Evolutionary conservation across 1,284 basidiomycete species (phyloP).

Genomic region (Ceratobasidium sp.): DNA sequence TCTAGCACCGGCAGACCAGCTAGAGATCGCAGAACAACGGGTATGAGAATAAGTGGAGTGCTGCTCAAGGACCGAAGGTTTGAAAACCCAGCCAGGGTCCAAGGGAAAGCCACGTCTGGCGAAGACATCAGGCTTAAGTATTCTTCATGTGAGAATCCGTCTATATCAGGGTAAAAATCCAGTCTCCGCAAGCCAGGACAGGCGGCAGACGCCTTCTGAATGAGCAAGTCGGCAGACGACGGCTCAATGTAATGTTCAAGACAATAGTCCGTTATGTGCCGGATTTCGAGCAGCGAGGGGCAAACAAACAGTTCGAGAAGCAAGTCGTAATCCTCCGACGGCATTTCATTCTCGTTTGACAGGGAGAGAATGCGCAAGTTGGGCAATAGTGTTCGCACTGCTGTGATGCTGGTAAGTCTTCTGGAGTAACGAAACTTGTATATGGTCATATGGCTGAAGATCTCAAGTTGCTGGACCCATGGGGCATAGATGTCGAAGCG

Average conservation of each 20-base stretch:
- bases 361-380: too few relatives aligned
- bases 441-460: not conserved
- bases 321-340: too few relatives aligned
- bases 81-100: not conserved
- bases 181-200: not conserved
- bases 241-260: too few relatives aligned
- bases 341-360: too few relatives aligned
- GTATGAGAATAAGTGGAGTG: not conserved
- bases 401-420: too few relatives aligned
- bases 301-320: not conserved
- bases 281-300: not conserved
- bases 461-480: not conserved
- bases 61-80: not conserved
- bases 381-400: too few relatives aligned
- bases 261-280: not conserved
- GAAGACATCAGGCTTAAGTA: not conserved
- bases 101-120: not conserved
- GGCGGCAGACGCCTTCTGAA: not conserved
- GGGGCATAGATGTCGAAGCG: not conserved
- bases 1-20: not conserved
- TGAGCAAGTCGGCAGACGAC: not conserved
- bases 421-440: too few relatives aligned
- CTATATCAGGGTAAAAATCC: slow-evolving; percentile 8
- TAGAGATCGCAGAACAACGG: not conserved
- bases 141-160: not conserved